A percentile compares a stretch with the other conserved stretches of the same genome.
These are phyloP conservation scores for Lactarius sp. DNA, from an alignment of 768 basidiomycete genomes.

Conservation along the genomic window DNA sequence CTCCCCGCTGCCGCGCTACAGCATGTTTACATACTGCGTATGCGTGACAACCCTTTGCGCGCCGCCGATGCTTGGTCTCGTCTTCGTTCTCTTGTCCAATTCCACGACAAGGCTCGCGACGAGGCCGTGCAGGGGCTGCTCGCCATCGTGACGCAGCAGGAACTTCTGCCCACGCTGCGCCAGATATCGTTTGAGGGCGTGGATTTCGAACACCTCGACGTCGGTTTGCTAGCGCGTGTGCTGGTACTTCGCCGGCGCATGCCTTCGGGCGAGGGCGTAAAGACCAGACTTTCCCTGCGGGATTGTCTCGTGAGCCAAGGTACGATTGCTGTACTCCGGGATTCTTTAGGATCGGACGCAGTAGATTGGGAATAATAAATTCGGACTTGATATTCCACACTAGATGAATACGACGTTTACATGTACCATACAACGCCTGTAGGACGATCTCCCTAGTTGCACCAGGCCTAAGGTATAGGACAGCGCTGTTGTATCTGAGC, in stretches of 20 bases:
- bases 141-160: conserved; percentile 1
- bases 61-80: conserved; percentile 15
- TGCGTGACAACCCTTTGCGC: background rate
- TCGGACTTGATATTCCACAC: background rate
- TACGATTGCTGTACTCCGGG: background rate
- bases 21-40: background rate
- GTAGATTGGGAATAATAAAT: conserved; percentile 2
- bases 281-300: conserved; percentile 1
- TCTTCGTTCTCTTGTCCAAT: background rate
- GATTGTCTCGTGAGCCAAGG: background rate
- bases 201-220: background rate
- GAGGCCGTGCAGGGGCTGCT: conserved; percentile 19
- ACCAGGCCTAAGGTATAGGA: background rate
- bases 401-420: background rate
- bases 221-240: background rate
- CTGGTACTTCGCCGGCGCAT: conserved; percentile 6
- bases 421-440: background rate
- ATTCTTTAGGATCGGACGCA: background rate
- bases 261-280: background rate
- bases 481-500: too few relatives aligned
- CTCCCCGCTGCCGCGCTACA: background rate
- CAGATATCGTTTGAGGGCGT: background rate
- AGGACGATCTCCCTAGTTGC: background rate
- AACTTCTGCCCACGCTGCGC: conserved; percentile 4
- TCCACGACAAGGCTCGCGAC: conserved; percentile 8